phyloP scores from a whole-genome alignment of 257 asterid species.

The Phtheirospermum japonicum region DNA sequence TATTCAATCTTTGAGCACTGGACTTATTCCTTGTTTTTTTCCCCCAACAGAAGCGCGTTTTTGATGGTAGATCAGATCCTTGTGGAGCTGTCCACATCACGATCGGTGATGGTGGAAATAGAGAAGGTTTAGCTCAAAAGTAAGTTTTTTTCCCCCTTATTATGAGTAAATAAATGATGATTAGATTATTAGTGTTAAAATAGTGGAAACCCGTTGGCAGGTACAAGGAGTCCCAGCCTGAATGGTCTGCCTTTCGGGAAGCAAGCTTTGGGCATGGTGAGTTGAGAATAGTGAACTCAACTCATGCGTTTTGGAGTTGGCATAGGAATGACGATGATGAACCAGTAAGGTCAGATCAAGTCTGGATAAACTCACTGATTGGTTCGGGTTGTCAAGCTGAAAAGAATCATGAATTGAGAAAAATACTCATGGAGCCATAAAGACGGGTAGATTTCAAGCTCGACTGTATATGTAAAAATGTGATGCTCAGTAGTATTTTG shows the following conservation, averaged over 20 bases:
- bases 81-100: constrained; percentile 90
- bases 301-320: constrained; percentile 96
- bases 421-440: constrained; percentile 37
- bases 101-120: constrained; percentile 94
- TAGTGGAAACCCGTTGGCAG: constrained; percentile 33
- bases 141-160: constrained; percentile 33
- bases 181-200: constrained; percentile 15
- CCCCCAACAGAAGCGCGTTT: constrained; percentile 56
- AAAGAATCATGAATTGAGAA: constrained; percentile 34
- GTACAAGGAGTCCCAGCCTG: constrained; percentile 57
- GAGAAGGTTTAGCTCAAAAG: constrained; percentile 82
- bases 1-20: constrained; percentile 10
- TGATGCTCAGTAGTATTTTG: not conserved
- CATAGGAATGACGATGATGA: constrained; percentile 88
- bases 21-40: constrained; percentile 21
- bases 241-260: constrained; percentile 88
- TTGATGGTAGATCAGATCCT: constrained; percentile 49
- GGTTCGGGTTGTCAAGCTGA: constrained; percentile 51
- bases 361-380: constrained; percentile 55
- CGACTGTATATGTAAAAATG: not conserved
- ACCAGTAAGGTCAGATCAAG: constrained; percentile 70
- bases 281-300: constrained; percentile 56
- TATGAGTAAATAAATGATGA: not conserved
- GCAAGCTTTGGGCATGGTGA: constrained; percentile 99
- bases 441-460: not conserved